Conservation (phyloP, 192 early-diverging fungal genomes). For the Glomus cerebriforme region DNA sequence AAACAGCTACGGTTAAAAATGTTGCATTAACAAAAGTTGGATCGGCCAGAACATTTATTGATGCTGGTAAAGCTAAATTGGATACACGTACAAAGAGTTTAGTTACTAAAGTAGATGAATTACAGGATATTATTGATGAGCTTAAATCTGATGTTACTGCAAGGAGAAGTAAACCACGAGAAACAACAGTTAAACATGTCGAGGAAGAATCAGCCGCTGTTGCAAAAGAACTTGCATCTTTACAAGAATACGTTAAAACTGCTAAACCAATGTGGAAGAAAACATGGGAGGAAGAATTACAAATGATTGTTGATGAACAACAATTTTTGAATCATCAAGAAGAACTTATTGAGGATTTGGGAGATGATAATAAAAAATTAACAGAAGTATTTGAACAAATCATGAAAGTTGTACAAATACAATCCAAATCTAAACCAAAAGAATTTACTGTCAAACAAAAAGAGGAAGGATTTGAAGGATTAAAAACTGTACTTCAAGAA, state of each 20-base stretch:
- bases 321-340: slow-evolving; percentile 80
- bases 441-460: slow-evolving; percentile 56
- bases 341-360: slow-evolving; percentile 65
- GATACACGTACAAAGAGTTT: slow-evolving; percentile 53
- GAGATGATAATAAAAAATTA: slow-evolving; percentile 64
- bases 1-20: slow-evolving; percentile 40
- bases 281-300: slow-evolving; percentile 83
- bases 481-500: slow-evolving; percentile 68
- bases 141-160: slow-evolving; percentile 74
- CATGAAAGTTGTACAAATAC: slow-evolving; percentile 60
- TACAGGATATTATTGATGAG: slow-evolving; percentile 68
- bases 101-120: slow-evolving; percentile 60
- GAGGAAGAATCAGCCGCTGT: slow-evolving; percentile 54
- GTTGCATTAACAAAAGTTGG: slow-evolving; percentile 38
- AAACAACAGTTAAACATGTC: slow-evolving; percentile 55
- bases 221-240: slow-evolving; percentile 50
- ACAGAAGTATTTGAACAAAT: slow-evolving; percentile 62
- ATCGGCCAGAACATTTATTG: slow-evolving; percentile 54
- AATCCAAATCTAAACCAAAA: slow-evolving; percentile 49
- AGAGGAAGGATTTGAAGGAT: slow-evolving; percentile 65
- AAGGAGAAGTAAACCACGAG: slow-evolving; percentile 63
- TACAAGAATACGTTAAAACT: slow-evolving; percentile 60
- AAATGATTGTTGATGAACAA: slow-evolving; percentile 80
- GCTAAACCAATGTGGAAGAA: slow-evolving; percentile 76
- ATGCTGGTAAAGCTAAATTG: slow-evolving; percentile 59